A percentile compares a stretch with the other conserved stretches of the same genome.
These are phyloP conservation scores for Coniferiporia sulphurascens DNA, from an alignment of 1,284 basidiomycete species.

Conservation along the genomic window DNA sequence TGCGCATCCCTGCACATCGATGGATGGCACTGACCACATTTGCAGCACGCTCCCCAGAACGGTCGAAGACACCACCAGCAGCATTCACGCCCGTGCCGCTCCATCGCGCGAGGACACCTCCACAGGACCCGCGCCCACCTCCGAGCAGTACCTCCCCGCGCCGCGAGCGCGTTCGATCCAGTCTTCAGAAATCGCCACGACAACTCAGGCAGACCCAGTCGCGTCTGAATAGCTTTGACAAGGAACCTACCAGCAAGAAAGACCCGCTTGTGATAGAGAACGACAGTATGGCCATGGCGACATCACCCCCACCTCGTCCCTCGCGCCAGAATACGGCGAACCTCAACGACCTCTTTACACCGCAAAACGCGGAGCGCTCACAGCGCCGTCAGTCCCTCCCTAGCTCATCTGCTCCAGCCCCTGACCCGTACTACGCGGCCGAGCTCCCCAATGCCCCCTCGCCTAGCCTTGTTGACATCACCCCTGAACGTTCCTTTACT, in stretches of 20 bases:
- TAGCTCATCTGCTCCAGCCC: conserved; percentile 24
- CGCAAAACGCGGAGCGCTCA: conserved; percentile 29
- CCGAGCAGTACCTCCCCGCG: background rate
- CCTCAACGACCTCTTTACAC: conserved; percentile 61
- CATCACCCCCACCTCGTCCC: conserved; percentile 63
- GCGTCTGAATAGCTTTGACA: background rate
- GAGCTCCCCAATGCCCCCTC: conserved; percentile 32
- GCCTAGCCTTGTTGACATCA: conserved; percentile 27
- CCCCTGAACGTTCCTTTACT: conserved; percentile 23
- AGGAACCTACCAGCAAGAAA: background rate
- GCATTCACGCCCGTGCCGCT: conserved; percentile 13
- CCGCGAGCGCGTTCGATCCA: conserved; percentile 11
- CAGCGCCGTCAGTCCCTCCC: conserved; percentile 45
- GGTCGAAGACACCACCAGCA: conserved; percentile 14
- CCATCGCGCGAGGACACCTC: conserved; percentile 17
- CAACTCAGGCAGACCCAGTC: conserved; percentile 5
- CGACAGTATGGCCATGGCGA: conserved; percentile 12
- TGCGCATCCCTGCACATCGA: conserved; percentile 1
- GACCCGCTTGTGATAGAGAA: background rate
- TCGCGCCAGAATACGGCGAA: conserved; percentile 78
- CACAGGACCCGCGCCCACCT: conserved; percentile 22
- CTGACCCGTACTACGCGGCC: conserved; percentile 42
- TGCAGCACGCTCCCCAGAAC: background rate
- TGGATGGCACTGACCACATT: background rate
- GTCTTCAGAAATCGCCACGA: conserved; percentile 18